Base-by-base conservation (phyloP, 495 filamentous ascomycete species). In the Penicillium robsamsonii region DNA sequence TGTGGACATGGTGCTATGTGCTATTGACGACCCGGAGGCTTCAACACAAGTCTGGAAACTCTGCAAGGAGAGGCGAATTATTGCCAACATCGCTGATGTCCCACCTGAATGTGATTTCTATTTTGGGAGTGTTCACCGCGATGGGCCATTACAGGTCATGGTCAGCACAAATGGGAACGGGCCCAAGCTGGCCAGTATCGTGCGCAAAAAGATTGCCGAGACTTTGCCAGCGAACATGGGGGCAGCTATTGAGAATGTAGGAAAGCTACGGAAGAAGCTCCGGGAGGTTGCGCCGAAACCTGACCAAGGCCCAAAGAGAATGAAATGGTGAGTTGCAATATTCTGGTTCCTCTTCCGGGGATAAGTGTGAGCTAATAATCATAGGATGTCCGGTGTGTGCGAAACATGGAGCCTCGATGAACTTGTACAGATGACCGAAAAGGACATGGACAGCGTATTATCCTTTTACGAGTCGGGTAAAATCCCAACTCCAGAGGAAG, bases 101-200 rank as follows among this genome's bases (percentile, higher is more conserved):
- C 95, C 95, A 0, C 82, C 91, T 0, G 94, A 97, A 70, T 98
- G 94, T 69, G 94, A 98, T 65, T 98, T 98, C 68, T 98, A 97
- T 73, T 98, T 98, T 70, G 94, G 94, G 45, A 92, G 87, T 70
- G 84, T 97, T 29, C 89, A 98, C 75, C 84, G 94, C 22, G 95
- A 97, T 71, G 94, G 94, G 0, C 95, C 94, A 10, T 71, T 98
- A 58, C 94, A 98, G 78, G 84, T 98, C 58, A 98, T 98, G 94
- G 92, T 98, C 46, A 92, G 87, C 70, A 98, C 94, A 11, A 97
- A 97, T 69, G 94, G 94, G 8, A 97, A 97, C 67, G 94, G 94
- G 0, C 94, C 94, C 1, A 87, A 93, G 73, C 70, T 97, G 54
- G 94, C 94, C 12, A 93, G 87, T 57, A 85, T 93, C 52, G 86